These are phyloP conservation scores for Trametes cingulata DNA, from an alignment of 768 basidiomycete species.

Conservation along the genomic window DNA sequence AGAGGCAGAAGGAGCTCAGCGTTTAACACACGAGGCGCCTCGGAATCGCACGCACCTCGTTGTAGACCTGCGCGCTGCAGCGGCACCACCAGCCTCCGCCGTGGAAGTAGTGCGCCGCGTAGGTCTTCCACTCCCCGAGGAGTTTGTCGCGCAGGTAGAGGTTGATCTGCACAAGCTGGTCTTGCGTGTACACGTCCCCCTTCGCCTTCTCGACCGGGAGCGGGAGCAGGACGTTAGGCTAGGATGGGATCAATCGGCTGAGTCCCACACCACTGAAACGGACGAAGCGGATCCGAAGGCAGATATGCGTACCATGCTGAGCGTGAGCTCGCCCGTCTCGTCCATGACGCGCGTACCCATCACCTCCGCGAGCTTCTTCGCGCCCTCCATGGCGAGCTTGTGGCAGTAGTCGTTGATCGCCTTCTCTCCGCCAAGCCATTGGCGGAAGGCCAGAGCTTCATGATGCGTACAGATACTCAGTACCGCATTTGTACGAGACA, in stretches of 20 bases:
- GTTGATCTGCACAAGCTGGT: constrained; percentile 15
- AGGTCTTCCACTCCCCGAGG: constrained; percentile 33
- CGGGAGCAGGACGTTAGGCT: constrained; percentile 47
- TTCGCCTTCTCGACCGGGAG: constrained; percentile 29
- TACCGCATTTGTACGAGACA: neutral
- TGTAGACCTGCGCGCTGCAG: constrained; percentile 39
- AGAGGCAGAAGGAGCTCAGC: neutral
- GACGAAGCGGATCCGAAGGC: neutral
- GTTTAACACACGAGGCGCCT: too few species aligned
- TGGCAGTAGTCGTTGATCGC: constrained; percentile 73
- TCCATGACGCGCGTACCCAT: constrained; percentile 68
- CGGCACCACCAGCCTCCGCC: constrained; percentile 38
- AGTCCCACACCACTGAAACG: neutral
- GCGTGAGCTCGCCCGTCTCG: constrained; percentile 56
- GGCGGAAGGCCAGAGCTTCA: constrained; percentile 70
- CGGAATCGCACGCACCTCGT: constrained; percentile 33
- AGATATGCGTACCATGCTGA: constrained; percentile 59
- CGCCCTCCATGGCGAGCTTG: constrained; percentile 66
- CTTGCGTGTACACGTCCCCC: constrained; percentile 20
- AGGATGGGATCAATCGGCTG: neutral
- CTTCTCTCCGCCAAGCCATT: constrained; percentile 73
- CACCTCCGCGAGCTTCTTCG: constrained; percentile 54
- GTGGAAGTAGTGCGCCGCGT: constrained; percentile 32
- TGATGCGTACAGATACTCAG: neutral
- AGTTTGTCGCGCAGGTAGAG: constrained; percentile 26